phyloP scores from a whole-genome alignment of 169 alveolate species.

The Theileria orientalis region DNA sequence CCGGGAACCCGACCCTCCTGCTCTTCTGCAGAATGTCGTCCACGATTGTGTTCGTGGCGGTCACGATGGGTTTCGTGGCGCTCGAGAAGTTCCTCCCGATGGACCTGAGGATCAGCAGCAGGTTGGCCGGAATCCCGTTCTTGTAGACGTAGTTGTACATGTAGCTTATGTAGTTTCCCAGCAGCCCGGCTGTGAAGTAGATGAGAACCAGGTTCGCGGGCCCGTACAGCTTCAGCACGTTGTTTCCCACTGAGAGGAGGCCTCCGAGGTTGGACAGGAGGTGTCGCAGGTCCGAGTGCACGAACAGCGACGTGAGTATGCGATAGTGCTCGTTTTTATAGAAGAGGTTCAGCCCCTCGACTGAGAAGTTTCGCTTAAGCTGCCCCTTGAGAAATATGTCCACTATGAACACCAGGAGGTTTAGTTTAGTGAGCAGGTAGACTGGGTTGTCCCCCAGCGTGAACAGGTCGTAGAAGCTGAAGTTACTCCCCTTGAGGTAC shows the following conservation, averaged over 20 bases:
- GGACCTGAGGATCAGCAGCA: constrained; percentile 21
- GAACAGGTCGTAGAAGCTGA: constrained; percentile 9
- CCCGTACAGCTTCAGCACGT: constrained; percentile 33
- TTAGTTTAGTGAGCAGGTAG: constrained; percentile 1
- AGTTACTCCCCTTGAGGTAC: constrained; percentile 16
- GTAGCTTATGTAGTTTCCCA: constrained; percentile 60
- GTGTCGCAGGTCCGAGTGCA: constrained; percentile 54
- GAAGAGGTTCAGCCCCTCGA: constrained; percentile 24
- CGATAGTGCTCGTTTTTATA: constrained; percentile 49
- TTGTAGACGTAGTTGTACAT: constrained; percentile 48
- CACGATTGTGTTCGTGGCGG: constrained; percentile 23
- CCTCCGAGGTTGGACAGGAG: constrained; percentile 46
- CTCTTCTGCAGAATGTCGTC: constrained; percentile 36
- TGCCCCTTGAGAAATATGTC: constrained; percentile 18
- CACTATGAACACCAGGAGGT: constrained; percentile 3
- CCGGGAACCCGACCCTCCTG: constrained; percentile 11
- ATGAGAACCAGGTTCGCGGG: constrained; percentile 19
- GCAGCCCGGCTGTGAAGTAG: constrained; percentile 44
- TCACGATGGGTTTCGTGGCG: constrained; percentile 19
- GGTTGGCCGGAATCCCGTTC: constrained; percentile 62
- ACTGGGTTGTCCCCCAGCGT: constrained; percentile 11
- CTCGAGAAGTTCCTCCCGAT: constrained; percentile 30
- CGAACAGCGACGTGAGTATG: constrained; percentile 50
- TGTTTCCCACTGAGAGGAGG: constrained; percentile 35
- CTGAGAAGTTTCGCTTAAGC: neutral